Evolutionary conservation across 805 yeast genomes (phyloP), one percentile per base, ranked within the genome.

Genomic region (Zygosaccharomyces gambellarensis): DNA sequence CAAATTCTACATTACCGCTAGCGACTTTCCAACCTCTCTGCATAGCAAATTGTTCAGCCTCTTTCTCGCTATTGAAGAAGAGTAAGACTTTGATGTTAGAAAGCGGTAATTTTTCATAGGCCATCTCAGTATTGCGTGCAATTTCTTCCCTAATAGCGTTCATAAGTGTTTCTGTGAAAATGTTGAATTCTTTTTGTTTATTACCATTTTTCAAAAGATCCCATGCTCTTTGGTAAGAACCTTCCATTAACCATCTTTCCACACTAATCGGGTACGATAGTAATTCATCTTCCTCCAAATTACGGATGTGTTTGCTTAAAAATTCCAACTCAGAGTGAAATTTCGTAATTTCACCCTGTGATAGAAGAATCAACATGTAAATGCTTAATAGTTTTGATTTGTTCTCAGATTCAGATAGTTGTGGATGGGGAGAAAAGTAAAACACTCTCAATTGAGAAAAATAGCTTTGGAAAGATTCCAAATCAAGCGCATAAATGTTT

Each of bases 241-340:
- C 99, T 71, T 94, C 98, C 85, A 92, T 89, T 56, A 94, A 79
- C 85, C 95, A 88, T 56, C 87, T 83, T 67, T 94, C 98, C 59
- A 94, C 81, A 58, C 83, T 82, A 47, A 92, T 83, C 22, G 98
- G 98, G 65, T 90, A 90, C 43, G 81, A 78, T 57, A 92, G 73
- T 65, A 77, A 87, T 56, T 77, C 73, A 65, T 87, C 96, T 31
- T 76, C 73, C 57, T 88, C 92, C 53, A 65, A 64, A 59, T 60
- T 73, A n/a, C 60, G 54, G 25, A 71, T 56, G 36, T 66, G 61
- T 57, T 78, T 79, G 57, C 77, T 79, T 56, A 90, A 76, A 50
- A 73, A 74, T 67, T 92, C 97, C 53, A 92, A 74, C 66, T 89
- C 97, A 25, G 90, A 83, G 70, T 94, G 97, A 72, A 92, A 94